Evolutionary conservation across 2,329 filamentous ascomycete species (phyloP), one percentile per base, ranked within the genome.

Genomic region (Allantophomopsis cytisporea): DNA sequence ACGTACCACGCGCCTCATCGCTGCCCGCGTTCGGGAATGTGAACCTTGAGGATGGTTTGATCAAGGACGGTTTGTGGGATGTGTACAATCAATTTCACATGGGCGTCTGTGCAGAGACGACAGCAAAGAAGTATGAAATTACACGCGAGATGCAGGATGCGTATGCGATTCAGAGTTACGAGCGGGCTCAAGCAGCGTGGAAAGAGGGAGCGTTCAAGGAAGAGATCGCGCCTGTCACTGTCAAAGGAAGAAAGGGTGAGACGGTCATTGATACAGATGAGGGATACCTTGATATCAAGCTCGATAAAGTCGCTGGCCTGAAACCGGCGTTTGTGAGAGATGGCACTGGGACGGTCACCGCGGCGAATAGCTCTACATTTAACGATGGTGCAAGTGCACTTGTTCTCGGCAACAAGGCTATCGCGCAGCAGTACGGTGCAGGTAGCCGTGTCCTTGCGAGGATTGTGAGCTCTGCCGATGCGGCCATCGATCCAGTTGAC

Each of bases 11-110:
- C 23, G 76, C 86, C n/a, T 85, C 78, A 53, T 75, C 82, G 45
- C 69, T 91, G 50, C 84, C 88, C 1, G 67, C 86, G 0, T 95
- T 96, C 54, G 91, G 91, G 28, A 77, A 94, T 52, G 69, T 91
- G 50, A 83, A 83, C 60, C 66, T 94, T 60, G 82, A 94, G 59
- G 91, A 98, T 54, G 91, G 89, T 0, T 63, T 98, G 52, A 82
- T 96, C 56, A 91, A 91, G 60, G 91, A 98, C 54, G 91, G 91
- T 1, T 64, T 98, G 44, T 94, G 86, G 67, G 91, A 98, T 57
- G 89, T 94, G 12, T 98, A 95, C 62, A 87, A 94, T 59, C 76
- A 94, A 57, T 83, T 95, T 54, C 91, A 96, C 62, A 98, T 98
- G 91, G 91, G 91, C 34, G 87, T 91, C 51, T 98, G 91, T 57